Percentiles rank a stretch among this genome's conserved stretches.
These are phyloP conservation scores for Trichoderma koningiopsis DNA, from an alignment of 2,329 filamentous ascomycete genomes.

Conservation along the genomic window DNA sequence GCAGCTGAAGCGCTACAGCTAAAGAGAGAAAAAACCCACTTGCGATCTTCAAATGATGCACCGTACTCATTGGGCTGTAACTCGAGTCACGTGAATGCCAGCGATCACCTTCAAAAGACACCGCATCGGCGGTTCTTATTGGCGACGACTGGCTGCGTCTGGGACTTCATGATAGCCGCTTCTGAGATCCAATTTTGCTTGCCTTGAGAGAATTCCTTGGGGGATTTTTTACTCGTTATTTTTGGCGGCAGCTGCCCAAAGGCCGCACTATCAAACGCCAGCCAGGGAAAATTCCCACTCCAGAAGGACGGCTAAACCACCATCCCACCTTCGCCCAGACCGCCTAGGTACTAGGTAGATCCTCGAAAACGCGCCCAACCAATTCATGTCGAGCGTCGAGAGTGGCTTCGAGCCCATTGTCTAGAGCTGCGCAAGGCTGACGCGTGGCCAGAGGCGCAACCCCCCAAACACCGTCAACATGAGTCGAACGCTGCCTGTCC, in stretches of 20 bases:
- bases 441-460: constrained; percentile 26
- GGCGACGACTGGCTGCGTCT: constrained; percentile 6
- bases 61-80: constrained; percentile 18
- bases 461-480: constrained; percentile 48
- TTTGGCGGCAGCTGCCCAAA: background rate
- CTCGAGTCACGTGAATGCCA: constrained; percentile 16
- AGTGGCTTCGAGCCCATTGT: constrained; percentile 26
- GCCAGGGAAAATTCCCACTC: constrained; percentile 8
- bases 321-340: constrained; percentile 26
- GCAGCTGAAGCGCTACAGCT: background rate
- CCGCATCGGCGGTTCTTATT: constrained; percentile 5
- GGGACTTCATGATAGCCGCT: background rate
- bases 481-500: constrained; percentile 73
- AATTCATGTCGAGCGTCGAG: constrained; percentile 27
- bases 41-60: constrained; percentile 12
- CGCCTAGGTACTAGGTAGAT: constrained; percentile 23
- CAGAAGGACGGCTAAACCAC: constrained; percentile 12
- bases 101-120: constrained; percentile 8
- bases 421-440: constrained; percentile 27
- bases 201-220: background rate
- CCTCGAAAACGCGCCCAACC: constrained; percentile 24
- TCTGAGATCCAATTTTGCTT: background rate
- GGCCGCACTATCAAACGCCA: background rate
- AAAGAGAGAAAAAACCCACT: background rate
- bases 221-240: background rate